Evolutionary conservation across 306 rosid species (phyloP).

Genomic region (Cucumis hystrix): DNA sequence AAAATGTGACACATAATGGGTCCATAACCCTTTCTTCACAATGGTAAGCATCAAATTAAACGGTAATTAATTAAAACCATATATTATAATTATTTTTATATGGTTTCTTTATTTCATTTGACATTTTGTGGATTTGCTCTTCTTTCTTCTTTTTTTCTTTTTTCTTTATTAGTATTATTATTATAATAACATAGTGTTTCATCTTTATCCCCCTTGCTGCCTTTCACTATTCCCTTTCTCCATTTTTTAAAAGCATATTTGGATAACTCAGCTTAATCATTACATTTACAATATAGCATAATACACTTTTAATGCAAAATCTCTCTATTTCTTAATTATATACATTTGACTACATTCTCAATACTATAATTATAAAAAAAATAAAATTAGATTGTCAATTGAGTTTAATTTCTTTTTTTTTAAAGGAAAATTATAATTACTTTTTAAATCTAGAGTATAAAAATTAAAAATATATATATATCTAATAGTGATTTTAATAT

Average conservation of each 20-base stretch:
- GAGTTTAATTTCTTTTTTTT: no score
- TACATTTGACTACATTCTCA: neutral
- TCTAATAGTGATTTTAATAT: neutral
- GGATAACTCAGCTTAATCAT: neutral
- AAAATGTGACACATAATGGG: neutral
- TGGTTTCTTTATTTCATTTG: slow-evolving; percentile 1
- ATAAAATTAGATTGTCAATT: no score
- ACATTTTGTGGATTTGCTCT: slow-evolving; percentile 2
- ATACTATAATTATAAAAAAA: neutral
- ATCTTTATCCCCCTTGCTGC: neutral
- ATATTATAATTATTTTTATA: neutral
- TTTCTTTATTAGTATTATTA: no score
- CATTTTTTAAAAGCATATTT: neutral
- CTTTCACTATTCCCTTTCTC: neutral
- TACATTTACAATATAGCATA: neutral
- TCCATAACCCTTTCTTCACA: neutral
- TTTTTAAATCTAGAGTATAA: neutral
- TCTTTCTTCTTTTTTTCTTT: neutral
- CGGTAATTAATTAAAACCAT: neutral
- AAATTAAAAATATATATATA: neutral
- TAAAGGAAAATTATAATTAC: neutral
- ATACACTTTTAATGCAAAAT: neutral
- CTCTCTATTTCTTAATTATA: neutral
- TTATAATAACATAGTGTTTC: neutral
- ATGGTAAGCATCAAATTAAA: neutral